Percentiles rank a stretch among this genome's conserved stretches.
phyloP scores from a whole-genome alignment of 1,139 yeast species.

The Hanseniaspora sp. region DNA sequence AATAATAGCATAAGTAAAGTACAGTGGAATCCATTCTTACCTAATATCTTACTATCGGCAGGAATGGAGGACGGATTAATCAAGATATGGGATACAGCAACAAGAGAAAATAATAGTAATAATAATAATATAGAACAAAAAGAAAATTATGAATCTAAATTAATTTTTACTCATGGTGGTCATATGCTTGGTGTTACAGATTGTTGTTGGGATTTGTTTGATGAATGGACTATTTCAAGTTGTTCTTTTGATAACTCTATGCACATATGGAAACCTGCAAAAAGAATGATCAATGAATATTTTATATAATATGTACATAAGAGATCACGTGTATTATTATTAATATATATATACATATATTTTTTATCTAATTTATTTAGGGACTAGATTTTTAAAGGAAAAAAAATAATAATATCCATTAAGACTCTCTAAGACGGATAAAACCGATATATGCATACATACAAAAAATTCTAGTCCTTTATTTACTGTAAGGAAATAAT shows the following conservation, averaged over 20 bases:
- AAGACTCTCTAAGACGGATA: no score
- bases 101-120: no score
- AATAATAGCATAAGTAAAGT: conserved; percentile 25
- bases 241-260: conserved; percentile 83
- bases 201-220: conserved; percentile 73
- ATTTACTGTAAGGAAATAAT: no score
- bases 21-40: conserved; percentile 64
- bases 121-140: no score
- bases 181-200: conserved; percentile 84
- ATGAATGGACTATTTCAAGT: conserved; percentile 68
- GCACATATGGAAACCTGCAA: conserved; percentile 70
- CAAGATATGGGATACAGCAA: conserved; percentile 53
- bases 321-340: no score
- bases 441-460: background rate
- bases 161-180: conserved; percentile 73
- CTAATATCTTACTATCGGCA: conserved; percentile 56
- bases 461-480: background rate
- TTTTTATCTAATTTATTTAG: no score
- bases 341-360: no score
- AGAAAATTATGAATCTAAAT: conserved; percentile 31
- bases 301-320: no score
- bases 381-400: no score
- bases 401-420: no score
- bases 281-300: conserved; percentile 15
- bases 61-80: conserved; percentile 60